Base-by-base conservation (phyloP, 2,329 filamentous ascomycete genomes). In the Epichloe sibirici region DNA sequence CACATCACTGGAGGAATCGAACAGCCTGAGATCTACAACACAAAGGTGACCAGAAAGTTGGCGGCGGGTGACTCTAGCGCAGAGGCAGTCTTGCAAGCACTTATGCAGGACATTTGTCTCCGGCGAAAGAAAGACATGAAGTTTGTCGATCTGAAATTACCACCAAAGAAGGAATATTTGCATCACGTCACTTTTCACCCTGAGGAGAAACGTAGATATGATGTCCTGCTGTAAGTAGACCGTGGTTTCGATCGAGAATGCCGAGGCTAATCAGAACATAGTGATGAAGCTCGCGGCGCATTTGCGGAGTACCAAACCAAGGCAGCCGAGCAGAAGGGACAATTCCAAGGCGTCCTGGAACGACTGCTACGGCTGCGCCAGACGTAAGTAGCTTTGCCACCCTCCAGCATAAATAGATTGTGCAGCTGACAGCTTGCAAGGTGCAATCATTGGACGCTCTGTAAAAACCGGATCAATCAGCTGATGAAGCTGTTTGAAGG, bases 401-500 rank as follows among this genome's bases (percentile, higher is more conserved):
- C 31, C 15, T 11, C 15, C 21, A 42, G 17, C 4, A 15, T 25
- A 9, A 28, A 13, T 11, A 35, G 49, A 34, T 44, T 38, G 4
- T 17, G 25, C 31, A 15, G 52, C 48, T 51, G 15, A 51, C 37
- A 49, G n/a, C 23, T 28, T 48, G 28, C 8, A 23, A 77, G 74
- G 12, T 95, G 90, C 68, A 90, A 91, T 58, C 90, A 95, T 65
- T 94, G 88, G 88, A 83, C 85, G 8, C 76, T 96, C 11, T 88
- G 87, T 62, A 85, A 83, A 48, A 76, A 85, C 35, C 82, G 87
- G 12, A 76, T 94, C n/a, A 77, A 79, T 9, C 79, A 82, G n/a
- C 75, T 95, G 23, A 74, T 91, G 63, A 73, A 78, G 21, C 72
- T 87, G 2, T 74, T 94, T 2, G 84, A 88, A 44, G 75, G 79